Conservation (phyloP, 75 land plant genomes). For the Picea glauca region DNA sequence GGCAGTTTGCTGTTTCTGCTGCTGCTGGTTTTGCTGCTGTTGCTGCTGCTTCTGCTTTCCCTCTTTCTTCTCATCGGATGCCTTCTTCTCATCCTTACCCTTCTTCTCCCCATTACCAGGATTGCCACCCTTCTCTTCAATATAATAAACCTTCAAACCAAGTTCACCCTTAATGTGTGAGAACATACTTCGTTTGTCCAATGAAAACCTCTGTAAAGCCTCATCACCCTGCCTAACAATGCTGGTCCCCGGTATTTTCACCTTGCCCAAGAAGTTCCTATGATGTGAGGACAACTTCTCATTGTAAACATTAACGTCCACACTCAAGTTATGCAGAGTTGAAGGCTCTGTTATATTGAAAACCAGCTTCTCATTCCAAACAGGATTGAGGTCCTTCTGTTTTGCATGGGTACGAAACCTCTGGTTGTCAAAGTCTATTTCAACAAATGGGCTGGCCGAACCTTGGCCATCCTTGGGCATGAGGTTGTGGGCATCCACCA, state of each 20-base stretch:
- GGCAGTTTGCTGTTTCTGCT: conserved; percentile 13
- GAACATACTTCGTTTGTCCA: conserved; percentile 59
- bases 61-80: conserved; percentile 1
- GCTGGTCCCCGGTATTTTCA: conserved; percentile 34
- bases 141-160: conserved; percentile 33
- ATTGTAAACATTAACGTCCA: conserved; percentile 57
- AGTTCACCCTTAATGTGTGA: conserved; percentile 64
- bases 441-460: conserved; percentile 52
- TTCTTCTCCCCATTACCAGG: conserved; percentile 8
- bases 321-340: conserved; percentile 13
- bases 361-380: conserved; percentile 66
- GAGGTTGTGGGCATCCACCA: conserved; percentile 53
- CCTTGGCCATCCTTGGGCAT: conserved; percentile 73
- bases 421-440: conserved; percentile 59
- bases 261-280: conserved; percentile 52
- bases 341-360: conserved; percentile 31
- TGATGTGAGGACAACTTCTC: conserved; percentile 39
- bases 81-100: conserved; percentile 4
- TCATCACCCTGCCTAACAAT: conserved; percentile 49
- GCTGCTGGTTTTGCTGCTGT: background rate
- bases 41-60: conserved; percentile 6
- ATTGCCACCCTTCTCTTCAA: conserved; percentile 1
- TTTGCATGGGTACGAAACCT: conserved; percentile 36
- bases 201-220: conserved; percentile 30
- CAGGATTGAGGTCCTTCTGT: conserved; percentile 56